Evolutionary conservation across 345 rosid species (phyloP), one percentile per base, ranked within the genome.

Genomic region (Pseudoturritis turrita): DNA sequence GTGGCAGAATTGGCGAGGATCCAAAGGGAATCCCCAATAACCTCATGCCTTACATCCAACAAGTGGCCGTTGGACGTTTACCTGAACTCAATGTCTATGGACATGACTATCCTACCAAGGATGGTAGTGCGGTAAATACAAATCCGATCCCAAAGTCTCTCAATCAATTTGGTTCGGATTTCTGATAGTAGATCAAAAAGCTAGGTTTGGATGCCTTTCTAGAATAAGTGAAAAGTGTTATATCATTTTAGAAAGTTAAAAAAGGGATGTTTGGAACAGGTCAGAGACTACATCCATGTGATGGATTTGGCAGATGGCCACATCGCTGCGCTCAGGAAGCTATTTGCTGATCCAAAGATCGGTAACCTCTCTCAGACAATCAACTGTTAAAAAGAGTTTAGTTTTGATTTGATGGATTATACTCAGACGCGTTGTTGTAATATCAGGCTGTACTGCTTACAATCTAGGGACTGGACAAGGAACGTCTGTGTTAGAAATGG

Each of bases 291-390:
- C 78, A 86, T 90, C 73, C 97, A 90, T 77, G 98, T 94, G 45
- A 88, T 94, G 92, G 97, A 90, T 80, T 81, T 94, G 41, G 98
- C 97, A 53, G 97, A 90, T 82, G 98, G 98, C 10, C 97, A 90
- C 72, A 86, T 88, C n/a, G 90, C 90, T 68, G 97, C 97, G 22
- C 87, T 93, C 36, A 77, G 71, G 78, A 93, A 87, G 85, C 84
- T 90, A 40, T 84, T 85, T 71, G 65, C 83, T 49, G 37, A 86
- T 19, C 71, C 85, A 36, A 51, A 78, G 68, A 89, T 80, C 59
- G 97, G 98, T 74, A 67, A 66, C 5, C 4, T 56, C 3, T 54
- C 62, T 35, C 49, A 33, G 26, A 36, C 18, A 49, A 1, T 49
- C 10, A 23, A 3, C 50, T 61, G 50, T 51, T 31, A 33, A 53